Percentiles rank a stretch among this genome's conserved stretches.
phyloP scores from a whole-genome alignment of 2,329 filamentous ascomycete species.

The Colletotrichum orbiculare region DNA sequence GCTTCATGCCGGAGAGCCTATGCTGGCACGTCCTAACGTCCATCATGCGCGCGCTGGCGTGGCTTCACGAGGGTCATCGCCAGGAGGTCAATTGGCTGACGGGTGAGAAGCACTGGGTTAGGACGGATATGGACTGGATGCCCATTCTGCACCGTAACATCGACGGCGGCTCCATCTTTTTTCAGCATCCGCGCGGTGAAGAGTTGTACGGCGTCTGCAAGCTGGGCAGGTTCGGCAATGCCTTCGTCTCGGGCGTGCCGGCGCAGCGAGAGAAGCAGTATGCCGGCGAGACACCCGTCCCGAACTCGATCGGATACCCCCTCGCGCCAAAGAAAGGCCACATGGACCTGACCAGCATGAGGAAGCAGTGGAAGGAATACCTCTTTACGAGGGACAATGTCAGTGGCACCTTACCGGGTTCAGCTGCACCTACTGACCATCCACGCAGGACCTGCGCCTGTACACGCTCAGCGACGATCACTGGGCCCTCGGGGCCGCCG shows the following conservation, averaged over 20 bases:
- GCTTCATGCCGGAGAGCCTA: conserved; percentile 61
- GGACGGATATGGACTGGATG: conserved; percentile 57
- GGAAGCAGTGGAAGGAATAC: conserved; percentile 29
- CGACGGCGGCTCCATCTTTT: conserved; percentile 59
- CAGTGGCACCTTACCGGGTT: background rate
- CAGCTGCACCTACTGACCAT: background rate
- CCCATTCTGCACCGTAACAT: conserved; percentile 63
- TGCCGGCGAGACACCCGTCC: conserved; percentile 18
- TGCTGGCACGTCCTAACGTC: conserved; percentile 66
- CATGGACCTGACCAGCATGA: conserved; percentile 24
- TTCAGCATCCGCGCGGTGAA: conserved; percentile 57
- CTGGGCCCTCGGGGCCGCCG: conserved; percentile 49
- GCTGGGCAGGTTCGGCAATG: conserved; percentile 59
- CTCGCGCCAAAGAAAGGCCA: conserved; percentile 29
- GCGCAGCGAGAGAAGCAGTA: conserved; percentile 17
- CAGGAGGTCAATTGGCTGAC: conserved; percentile 37
- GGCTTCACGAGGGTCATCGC: conserved; percentile 61
- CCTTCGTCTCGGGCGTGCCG: conserved; percentile 53
- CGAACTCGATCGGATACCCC: conserved; percentile 15
- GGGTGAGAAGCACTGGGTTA: conserved; percentile 25
- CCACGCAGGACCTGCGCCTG: conserved; percentile 42
- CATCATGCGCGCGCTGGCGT: conserved; percentile 60
- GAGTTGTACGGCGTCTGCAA: conserved; percentile 67
- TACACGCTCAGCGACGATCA: conserved; percentile 53
- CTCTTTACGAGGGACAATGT: conserved; percentile 15